Evolutionary conservation across 192 early-diverging fungal genomes (phyloP), one percentile per base, ranked within the genome.

Genomic region (Backusella mclennaniae): DNA sequence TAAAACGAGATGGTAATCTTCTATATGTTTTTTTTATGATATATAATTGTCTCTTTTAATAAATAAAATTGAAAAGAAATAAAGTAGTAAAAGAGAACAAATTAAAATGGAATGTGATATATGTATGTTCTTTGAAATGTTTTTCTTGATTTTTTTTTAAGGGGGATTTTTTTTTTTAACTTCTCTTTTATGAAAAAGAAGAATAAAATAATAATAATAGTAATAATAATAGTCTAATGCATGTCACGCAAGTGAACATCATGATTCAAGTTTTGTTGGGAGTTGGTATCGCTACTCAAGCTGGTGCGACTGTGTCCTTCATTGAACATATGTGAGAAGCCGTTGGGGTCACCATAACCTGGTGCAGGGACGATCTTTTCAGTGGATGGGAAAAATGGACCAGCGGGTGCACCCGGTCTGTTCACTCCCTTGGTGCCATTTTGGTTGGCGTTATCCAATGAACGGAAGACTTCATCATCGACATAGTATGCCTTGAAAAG

Each of bases 401-500:
- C 67, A 7, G 26, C 6, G 14, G 42, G 39, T 23, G 12, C 42
- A 39, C 8, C 35, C 14, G 35, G 21, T 39, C 36, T 36, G 15
- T 29, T 49, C 0, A 29, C 29, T 15, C 42, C 42, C 39, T 71
- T 49, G 69, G 9, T 35, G 26, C 23, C 23, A 71, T 14, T 14
- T 31, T 33, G 21, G 21, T 26, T 29, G 15, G 70, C 70, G 26
- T 71, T 49, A 71, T 79, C 77, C 17, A 79, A 53, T 39, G 77
- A 79, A 63, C 77, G 49, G 26, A 79, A 79, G 0, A 79, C 77
- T 52, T 79, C 77, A 59, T 79, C 77, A 74, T 79, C 77, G n/a
- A 79, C 73, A 74, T 79, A 79, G 52, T 79, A 79, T 26, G 77
- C 77, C 67, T 79, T 79, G 67, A 79, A 79, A 2, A 79, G 63